Conservation (phyloP, 371 early-diverging fungal genomes). For the Rhizopus stolonifer region DNA sequence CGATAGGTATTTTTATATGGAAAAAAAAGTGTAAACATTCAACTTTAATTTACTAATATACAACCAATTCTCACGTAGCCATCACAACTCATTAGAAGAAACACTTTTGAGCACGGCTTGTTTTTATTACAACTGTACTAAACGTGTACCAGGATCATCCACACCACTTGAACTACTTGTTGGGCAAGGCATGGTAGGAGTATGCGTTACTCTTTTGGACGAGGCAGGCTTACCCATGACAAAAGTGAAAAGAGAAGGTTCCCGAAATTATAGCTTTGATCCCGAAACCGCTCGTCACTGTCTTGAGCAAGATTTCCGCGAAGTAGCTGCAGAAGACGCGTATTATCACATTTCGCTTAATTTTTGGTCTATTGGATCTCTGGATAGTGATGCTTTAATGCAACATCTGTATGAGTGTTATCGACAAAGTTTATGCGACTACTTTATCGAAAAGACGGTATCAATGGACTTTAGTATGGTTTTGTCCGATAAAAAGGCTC, state of each 20-base stretch:
- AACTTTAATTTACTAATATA: too few species aligned
- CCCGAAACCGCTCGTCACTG: constrained; percentile 28
- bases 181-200: constrained; percentile 76
- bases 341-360: constrained; percentile 59
- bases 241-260: constrained; percentile 18
- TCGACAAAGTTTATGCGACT: constrained; percentile 68
- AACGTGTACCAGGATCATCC: constrained; percentile 39
- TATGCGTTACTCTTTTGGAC: constrained; percentile 64
- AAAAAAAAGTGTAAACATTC: too few species aligned
- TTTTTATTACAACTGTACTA: constrained; percentile 50
- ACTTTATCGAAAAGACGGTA: constrained; percentile 67
- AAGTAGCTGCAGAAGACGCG: constrained; percentile 19
- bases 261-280: constrained; percentile 24
- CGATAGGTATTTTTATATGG: neutral
- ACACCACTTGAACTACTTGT: constrained; percentile 34
- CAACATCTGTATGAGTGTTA: constrained; percentile 60
- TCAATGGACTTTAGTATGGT: constrained; percentile 39
- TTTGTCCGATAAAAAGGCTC: constrained; percentile 18
- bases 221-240: constrained; percentile 36
- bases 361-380: constrained; percentile 69
- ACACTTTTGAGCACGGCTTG: constrained; percentile 26
- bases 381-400: constrained; percentile 57
- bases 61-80: too few species aligned
- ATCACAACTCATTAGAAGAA: constrained; percentile 9
- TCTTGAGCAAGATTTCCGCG: constrained; percentile 36